Evolutionary conservation across 2,329 filamentous ascomycete species (phyloP).

Genomic region (Metarhizium anisopliae): DNA sequence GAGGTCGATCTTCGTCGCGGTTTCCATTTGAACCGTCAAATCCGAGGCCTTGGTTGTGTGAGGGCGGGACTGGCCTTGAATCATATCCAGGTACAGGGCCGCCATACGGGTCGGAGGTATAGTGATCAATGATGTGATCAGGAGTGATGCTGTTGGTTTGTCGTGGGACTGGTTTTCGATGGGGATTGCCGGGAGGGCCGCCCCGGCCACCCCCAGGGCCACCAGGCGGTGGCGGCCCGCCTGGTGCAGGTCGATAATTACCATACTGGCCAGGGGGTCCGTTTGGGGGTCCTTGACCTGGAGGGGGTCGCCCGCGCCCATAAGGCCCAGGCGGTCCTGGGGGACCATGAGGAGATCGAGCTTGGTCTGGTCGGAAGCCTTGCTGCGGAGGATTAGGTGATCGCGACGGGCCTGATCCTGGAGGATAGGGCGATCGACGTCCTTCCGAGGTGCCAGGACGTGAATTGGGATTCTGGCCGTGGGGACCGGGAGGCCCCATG

Average conservation of each 20-base stretch:
- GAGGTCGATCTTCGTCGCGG: slow-evolving; percentile 49
- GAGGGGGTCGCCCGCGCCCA: slow-evolving; percentile 13
- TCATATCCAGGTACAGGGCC: slow-evolving; percentile 8
- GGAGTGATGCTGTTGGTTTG: slow-evolving; percentile 21
- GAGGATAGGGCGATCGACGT: slow-evolving; percentile 20
- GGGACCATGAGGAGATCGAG: slow-evolving; percentile 3
- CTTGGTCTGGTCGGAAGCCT: slow-evolving; percentile 17
- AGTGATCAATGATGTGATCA: slow-evolving; percentile 31
- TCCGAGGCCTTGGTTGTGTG: slow-evolving; percentile 14
- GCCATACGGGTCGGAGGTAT: slow-evolving; percentile 19
- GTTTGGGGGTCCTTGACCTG: slow-evolving; percentile 7
- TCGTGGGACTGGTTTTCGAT: slow-evolving; percentile 21
- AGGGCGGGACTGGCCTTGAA: slow-evolving; percentile 9
- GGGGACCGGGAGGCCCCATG: slow-evolving; percentile 23
- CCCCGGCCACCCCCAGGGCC: slow-evolving; percentile 16
- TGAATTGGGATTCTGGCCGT: slow-evolving; percentile 22
- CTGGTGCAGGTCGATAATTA: slow-evolving; percentile 17
- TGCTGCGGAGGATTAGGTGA: slow-evolving; percentile 20
- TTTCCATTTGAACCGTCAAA: slow-evolving; percentile 48
- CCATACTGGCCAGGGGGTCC: slow-evolving; percentile 11
- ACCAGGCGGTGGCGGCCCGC: slow-evolving; percentile 10
- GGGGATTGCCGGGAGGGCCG: slow-evolving; percentile 14
- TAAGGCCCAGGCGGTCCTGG: slow-evolving; percentile 13
- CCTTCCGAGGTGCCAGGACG: slow-evolving; percentile 23
- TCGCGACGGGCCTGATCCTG: slow-evolving; percentile 15